Evolutionary conservation across 2,329 filamentous ascomycete genomes (phyloP).

Genomic region (Elsinoe arachidis): DNA sequence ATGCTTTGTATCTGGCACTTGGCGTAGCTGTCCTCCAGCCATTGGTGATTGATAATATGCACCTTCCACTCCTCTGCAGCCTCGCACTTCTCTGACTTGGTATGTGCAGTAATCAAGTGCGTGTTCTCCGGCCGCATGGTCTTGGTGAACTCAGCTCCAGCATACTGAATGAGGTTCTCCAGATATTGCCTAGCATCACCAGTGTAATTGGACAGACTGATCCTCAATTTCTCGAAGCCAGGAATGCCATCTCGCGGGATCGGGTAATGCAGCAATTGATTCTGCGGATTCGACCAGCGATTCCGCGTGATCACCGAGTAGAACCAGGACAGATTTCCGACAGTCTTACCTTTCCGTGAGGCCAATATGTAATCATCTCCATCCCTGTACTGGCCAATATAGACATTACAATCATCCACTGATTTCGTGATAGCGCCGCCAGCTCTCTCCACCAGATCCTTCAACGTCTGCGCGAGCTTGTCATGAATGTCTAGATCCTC

Average conservation of each 20-base stretch:
- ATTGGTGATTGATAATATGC: slow-evolving; percentile 84
- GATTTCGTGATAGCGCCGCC: slow-evolving; percentile 60
- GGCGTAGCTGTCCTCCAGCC: slow-evolving; percentile 95
- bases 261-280: slow-evolving; percentile 82
- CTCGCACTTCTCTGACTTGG: slow-evolving; percentile 83
- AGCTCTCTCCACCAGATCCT: slow-evolving; percentile 60
- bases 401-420: slow-evolving; percentile 67
- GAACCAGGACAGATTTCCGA: slow-evolving; percentile 89
- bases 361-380: slow-evolving; percentile 70
- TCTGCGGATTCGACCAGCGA: slow-evolving; percentile 76
- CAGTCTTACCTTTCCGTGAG: slow-evolving; percentile 66
- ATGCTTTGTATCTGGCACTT: slow-evolving; percentile 69
- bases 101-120: slow-evolving; percentile 85
- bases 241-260: slow-evolving; percentile 66
- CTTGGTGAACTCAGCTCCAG: slow-evolving; percentile 84
- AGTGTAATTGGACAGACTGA: slow-evolving; percentile 93
- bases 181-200: slow-evolving; percentile 89
- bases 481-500: slow-evolving; percentile 62
- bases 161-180: slow-evolving; percentile 78
- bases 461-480: slow-evolving; percentile 58
- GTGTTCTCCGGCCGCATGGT: slow-evolving; percentile 94
- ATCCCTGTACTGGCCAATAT: slow-evolving; percentile 79
- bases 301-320: slow-evolving; percentile 86
- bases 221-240: slow-evolving; percentile 66
- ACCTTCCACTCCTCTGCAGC: slow-evolving; percentile 91